Base-by-base conservation (phyloP, 148 eudicot species). In the Oxyria digyna region DNA sequence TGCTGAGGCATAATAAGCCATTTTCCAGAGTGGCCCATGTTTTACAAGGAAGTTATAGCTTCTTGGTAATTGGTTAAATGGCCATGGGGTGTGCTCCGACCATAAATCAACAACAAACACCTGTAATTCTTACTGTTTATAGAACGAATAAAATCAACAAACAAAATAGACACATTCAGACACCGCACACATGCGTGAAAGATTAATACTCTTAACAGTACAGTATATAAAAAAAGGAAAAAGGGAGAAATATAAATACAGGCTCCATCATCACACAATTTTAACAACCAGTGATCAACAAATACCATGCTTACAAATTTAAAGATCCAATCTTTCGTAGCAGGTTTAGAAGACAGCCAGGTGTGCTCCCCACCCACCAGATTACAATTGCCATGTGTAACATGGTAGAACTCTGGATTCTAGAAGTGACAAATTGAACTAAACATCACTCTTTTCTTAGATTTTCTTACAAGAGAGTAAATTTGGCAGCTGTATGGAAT, bases 11-110 rank as follows among this genome's bases (percentile, higher is more conserved):
- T 93, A 87, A 69, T 93, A 93, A 52, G 88, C 82, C 95, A 93
- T 77, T 73, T 80, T 87, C 98, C 98, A 93, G 12, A 93, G 75
- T 67, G 96, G 75, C 14, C 96, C 96, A 74, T 89, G 95, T 79
- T 93, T 93, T 72, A 93, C 98, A 73, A 94, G 83, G 72, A 94
- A 90, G 82, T 83, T 94, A 73, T 94, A 94, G 78, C 97, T 94
- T 83, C 82, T 88, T 46, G 98, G 98, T 75, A 94, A 75, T 76
- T 94, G 98, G 73, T 94, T 94, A 74, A 94, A 94, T 10, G 98
- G 96, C 98, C 98, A 94, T 26, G 97, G 98, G 20, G 98, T 94
- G 66, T 94, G 98, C 70, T 88, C 97, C 24, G 97, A 78, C 98
- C 98, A 94, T 69, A 94, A 85, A 83, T 94, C 98, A 62, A 91